Evolutionary conservation across 139 green algal genomes (phyloP).

Genomic region (Spirogloea muscicola): DNA sequence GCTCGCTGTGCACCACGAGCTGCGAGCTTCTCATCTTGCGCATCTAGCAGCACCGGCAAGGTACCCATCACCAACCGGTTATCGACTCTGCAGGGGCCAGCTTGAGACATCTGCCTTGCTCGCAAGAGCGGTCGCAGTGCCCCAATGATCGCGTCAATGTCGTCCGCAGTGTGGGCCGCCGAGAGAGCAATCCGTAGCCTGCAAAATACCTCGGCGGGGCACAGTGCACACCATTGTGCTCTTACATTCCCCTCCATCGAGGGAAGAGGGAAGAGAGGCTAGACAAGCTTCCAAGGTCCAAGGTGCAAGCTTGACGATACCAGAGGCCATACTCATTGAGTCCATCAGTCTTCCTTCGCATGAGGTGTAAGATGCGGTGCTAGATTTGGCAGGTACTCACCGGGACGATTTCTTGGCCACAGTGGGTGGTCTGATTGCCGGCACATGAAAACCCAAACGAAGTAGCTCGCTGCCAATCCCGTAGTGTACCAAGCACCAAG

Average conservation of each 20-base stretch:
- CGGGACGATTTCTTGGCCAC: conserved; percentile 76
- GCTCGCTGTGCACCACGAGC: too few relatives aligned
- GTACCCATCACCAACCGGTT: too few relatives aligned
- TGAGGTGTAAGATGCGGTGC: background rate
- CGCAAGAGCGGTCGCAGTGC: too few relatives aligned
- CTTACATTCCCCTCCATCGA: background rate
- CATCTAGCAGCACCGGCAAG: too few relatives aligned
- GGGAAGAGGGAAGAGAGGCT: background rate
- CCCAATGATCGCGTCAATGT: conserved; percentile 17
- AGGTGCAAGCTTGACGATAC: background rate
- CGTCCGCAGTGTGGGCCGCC: conserved; percentile 10
- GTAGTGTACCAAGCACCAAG: background rate
- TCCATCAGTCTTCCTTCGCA: too few relatives aligned
- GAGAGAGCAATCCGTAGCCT: conserved; percentile 29
- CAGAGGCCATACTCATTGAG: background rate
- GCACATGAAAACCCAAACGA: conserved; percentile 71
- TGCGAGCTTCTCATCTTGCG: too few relatives aligned
- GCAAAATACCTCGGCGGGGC: background rate
- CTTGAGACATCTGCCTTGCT: too few relatives aligned
- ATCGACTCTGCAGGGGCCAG: too few relatives aligned
- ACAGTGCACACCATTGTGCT: background rate
- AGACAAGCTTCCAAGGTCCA: background rate
- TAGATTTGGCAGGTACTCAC: conserved; percentile 1
- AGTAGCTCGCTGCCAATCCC: conserved; percentile 53
- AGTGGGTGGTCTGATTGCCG: conserved; percentile 87